A percentile compares a stretch with the other conserved stretches of the same genome.
phyloP scores from a whole-genome alignment of 2,329 filamentous ascomycete genomes.

The Ophiocordyceps sinensis region DNA sequence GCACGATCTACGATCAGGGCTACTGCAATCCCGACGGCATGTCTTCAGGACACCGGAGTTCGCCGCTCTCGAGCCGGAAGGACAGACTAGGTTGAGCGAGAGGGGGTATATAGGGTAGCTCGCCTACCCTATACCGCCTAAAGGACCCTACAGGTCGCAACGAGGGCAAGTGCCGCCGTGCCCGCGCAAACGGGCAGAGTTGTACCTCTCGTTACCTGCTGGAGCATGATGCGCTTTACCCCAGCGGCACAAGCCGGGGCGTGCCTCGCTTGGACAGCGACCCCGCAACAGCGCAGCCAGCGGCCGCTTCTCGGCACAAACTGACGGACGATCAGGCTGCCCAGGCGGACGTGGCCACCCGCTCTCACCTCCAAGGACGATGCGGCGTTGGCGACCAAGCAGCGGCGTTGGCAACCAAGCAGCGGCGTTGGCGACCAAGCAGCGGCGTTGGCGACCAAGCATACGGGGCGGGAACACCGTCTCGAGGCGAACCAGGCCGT shows the following conservation, averaged over 20 bases:
- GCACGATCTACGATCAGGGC: constrained; percentile 7
- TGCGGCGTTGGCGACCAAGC: constrained; percentile 1
- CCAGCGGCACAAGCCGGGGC: neutral
- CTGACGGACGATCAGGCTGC: constrained; percentile 1
- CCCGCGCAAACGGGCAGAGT: neutral
- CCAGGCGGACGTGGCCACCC: neutral
- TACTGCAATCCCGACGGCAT: constrained; percentile 8
- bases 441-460: neutral
- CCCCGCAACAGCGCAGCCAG: neutral
- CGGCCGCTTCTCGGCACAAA: neutral
- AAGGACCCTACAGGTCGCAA: neutral
- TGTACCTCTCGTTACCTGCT: constrained; percentile 4
- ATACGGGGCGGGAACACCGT: neutral
- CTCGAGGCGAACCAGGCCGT: constrained; percentile 2
- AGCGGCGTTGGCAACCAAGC: too few relatives aligned
- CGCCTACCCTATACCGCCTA: too few relatives aligned
- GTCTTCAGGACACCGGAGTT: neutral
- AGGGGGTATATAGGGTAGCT: too few relatives aligned
- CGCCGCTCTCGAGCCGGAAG: neutral
- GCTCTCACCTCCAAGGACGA: constrained; percentile 2
- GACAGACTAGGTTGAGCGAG: too few relatives aligned
- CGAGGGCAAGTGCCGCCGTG: neutral
- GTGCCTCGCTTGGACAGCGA: constrained; percentile 4
- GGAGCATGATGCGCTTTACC: constrained; percentile 2
- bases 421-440: neutral